These are phyloP conservation scores for Naganishia liquefaciens DNA, from an alignment of 1,284 basidiomycete species.

Conservation along the genomic window DNA sequence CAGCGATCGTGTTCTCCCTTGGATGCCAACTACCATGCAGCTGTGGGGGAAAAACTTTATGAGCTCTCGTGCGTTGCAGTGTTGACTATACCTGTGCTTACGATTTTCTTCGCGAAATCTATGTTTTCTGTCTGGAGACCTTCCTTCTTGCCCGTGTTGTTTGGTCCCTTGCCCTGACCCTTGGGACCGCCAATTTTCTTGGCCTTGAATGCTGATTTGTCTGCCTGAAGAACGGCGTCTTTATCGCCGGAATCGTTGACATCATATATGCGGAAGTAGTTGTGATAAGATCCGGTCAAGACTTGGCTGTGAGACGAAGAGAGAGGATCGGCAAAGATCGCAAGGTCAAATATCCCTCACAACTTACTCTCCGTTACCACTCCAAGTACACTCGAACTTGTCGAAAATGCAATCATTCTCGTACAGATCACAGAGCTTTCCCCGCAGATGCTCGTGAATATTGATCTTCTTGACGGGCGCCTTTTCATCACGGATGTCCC, in stretches of 20 bases:
- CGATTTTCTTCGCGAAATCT: slow-evolving; percentile 99
- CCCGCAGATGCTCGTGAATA: slow-evolving; percentile 96
- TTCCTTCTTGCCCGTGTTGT: slow-evolving; percentile 71
- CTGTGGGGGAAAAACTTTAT: slow-evolving; percentile 39
- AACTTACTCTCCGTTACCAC: slow-evolving; percentile 88
- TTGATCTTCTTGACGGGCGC: slow-evolving; percentile 96
- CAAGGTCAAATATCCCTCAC: neutral
- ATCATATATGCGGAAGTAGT: slow-evolving; percentile 99
- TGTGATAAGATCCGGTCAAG: slow-evolving; percentile 97
- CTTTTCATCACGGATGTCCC: slow-evolving; percentile 99
- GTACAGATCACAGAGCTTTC: slow-evolving; percentile 97
- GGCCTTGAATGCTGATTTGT: slow-evolving; percentile 99
- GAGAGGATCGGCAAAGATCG: neutral
- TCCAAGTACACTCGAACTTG: slow-evolving; percentile 98
- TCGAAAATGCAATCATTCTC: slow-evolving; percentile 99
- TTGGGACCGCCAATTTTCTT: slow-evolving; percentile 90
- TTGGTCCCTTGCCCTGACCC: slow-evolving; percentile 66
- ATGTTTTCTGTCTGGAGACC: slow-evolving; percentile 85
- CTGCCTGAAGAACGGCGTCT: slow-evolving; percentile 94
- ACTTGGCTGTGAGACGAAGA: slow-evolving; percentile 66
- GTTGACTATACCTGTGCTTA: slow-evolving; percentile 43
- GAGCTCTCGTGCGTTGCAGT: neutral
- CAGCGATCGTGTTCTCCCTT: slow-evolving; percentile 93
- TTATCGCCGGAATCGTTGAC: slow-evolving; percentile 70
- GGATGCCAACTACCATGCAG: slow-evolving; percentile 97